Base-by-base conservation (phyloP, 345 rosid genomes). In the Mercurialis annua region DNA sequence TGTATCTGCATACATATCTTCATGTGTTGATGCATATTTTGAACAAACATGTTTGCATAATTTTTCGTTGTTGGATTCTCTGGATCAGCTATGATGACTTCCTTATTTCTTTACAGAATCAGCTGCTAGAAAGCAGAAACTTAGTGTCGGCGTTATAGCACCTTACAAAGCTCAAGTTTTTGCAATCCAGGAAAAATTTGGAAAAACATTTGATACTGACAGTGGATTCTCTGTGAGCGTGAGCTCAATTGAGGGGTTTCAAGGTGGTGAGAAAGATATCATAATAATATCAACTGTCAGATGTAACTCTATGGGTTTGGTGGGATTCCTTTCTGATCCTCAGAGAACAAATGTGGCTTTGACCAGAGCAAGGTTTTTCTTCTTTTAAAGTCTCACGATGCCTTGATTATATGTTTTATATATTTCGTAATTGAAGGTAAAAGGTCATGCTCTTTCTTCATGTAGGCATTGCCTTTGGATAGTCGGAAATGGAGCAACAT, bases 211-310 rank as follows among this genome's bases (percentile, higher is more conserved):
- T n/a, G 16, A 23, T 2, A 21, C 23, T 27, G 53, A 29, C 31
- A 69, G 53, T 23, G 44, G 14, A 12, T 78, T 84, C 67, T 30
- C 80, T 26, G 70, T 80, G 49, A 78, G 49, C 29, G 76, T 84
- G 15, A 44, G 76, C 10, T 74, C 85, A 0, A 77, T 84, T 26
- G 88, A 84, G 71, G 86, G 85, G 2, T 80, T 84, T 71, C 86
- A 84, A 73, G 85, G 84, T 0, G 80, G 86, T 10, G 85, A 81
- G 59, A 82, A 81, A 57, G 87, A 84, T 47, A 73, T 84, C 33
- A 75, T 84, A 10, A 79, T 84, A 30, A 48, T 84, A n/a, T 84
- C 88, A 21, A 81, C 88, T 18, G 84, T 84, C 17, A 71, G 88
- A 66, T 75, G 76, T 31, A 84, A 84, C 18, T 38, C 24, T 43